Evolutionary conservation across 164 flowering plant genomes (phyloP).

Genomic region (Vitis riparia): DNA sequence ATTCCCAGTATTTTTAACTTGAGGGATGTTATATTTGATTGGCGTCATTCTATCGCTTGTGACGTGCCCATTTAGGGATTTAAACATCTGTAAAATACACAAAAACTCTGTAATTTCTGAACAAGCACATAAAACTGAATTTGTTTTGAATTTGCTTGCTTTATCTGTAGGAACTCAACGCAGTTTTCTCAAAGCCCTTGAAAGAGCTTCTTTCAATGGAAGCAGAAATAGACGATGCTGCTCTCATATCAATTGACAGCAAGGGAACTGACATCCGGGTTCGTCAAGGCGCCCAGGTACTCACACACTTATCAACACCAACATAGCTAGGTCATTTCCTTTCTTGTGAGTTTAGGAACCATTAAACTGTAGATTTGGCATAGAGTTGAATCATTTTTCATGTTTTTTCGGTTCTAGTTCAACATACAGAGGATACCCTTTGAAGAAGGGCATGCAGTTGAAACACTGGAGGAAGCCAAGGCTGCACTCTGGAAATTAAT

Average conservation of each 20-base stretch:
- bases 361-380: too few relatives aligned
- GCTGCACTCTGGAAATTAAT: constrained; percentile 75
- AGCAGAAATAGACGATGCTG: constrained; percentile 93
- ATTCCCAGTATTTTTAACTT: background rate
- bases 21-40: too few relatives aligned
- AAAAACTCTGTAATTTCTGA: too few relatives aligned
- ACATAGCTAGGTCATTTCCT: background rate
- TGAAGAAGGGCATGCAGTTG: constrained; percentile 64
- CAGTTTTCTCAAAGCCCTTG: constrained; percentile 84
- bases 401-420: constrained; percentile 51
- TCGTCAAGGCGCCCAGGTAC: constrained; percentile 97
- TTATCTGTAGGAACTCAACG: constrained; percentile 74
- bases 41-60: too few relatives aligned
- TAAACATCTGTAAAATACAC: too few relatives aligned
- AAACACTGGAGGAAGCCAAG: constrained; percentile 94
- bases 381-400: background rate
- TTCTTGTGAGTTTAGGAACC: background rate
- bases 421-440: constrained; percentile 90
- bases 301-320: too few relatives aligned
- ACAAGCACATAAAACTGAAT: background rate
- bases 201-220: constrained; percentile 77
- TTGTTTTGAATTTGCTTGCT: background rate
- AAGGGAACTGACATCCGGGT: constrained; percentile 90
- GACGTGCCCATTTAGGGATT: too few relatives aligned
- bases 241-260: constrained; percentile 95